These are phyloP conservation scores for Trichophyton schoenleinii DNA, from an alignment of 2,329 filamentous ascomycete genomes.

Conservation along the genomic window DNA sequence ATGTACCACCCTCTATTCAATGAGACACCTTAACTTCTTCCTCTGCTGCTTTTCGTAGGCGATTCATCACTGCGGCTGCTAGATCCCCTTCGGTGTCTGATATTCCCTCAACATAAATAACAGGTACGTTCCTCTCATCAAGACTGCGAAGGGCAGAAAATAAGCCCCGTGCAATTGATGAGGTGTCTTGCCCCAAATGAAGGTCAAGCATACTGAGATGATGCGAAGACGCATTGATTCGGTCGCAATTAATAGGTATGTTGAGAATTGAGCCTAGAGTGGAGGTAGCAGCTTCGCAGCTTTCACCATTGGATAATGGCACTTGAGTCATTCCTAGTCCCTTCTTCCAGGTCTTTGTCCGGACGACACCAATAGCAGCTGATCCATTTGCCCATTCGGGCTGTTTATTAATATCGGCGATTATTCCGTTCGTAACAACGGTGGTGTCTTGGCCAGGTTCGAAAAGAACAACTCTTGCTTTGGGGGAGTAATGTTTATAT, in stretches of 20 bases:
- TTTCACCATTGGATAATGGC: neutral
- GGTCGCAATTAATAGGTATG: neutral
- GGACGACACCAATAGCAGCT: conserved; percentile 18
- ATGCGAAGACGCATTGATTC: neutral
- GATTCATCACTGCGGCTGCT: conserved; percentile 76
- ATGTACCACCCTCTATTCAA: neutral
- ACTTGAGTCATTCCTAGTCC: conserved; percentile 3
- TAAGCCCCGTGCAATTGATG: conserved; percentile 68
- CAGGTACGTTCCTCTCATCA: conserved; percentile 63
- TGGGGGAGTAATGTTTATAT: conserved; percentile 93
- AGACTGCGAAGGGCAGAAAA: conserved; percentile 80
- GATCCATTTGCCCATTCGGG: conserved; percentile 22
- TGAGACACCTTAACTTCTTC: conserved; percentile 36
- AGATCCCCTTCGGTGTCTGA: conserved; percentile 58
- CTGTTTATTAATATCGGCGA: conserved; percentile 22
- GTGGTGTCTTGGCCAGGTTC: conserved; percentile 41
- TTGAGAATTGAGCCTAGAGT: neutral
- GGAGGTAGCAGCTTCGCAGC: neutral
- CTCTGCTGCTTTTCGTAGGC: conserved; percentile 62
- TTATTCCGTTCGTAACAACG: conserved; percentile 22
- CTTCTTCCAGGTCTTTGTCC: conserved; percentile 23
- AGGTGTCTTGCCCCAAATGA: conserved; percentile 55
- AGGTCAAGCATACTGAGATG: conserved; percentile 49
- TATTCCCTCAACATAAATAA: conserved; percentile 86
- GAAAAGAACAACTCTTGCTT: conserved; percentile 72